phyloP scores from a whole-genome alignment of 306 rosid species.

The Coriaria nepalensis region DNA sequence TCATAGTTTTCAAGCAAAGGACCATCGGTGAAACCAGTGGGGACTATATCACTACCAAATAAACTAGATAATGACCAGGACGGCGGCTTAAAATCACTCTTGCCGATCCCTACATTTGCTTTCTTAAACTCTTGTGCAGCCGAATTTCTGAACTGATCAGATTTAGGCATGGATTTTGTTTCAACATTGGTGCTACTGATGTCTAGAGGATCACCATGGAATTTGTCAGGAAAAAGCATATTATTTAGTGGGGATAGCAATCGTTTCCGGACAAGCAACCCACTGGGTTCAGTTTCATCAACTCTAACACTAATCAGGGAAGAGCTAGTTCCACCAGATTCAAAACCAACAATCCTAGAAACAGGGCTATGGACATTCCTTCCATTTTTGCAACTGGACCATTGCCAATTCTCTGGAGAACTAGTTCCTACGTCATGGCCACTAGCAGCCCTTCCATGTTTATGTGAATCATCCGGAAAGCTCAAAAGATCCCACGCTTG shows the following conservation, averaged over 20 bases:
- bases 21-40: conserved; percentile 33
- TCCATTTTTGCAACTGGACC: conserved; percentile 30
- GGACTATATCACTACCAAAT: conserved; percentile 24
- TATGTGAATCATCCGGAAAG: conserved; percentile 24
- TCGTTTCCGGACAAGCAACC: conserved; percentile 67
- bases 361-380: conserved; percentile 46
- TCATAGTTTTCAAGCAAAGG: conserved; percentile 37
- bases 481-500: conserved; percentile 31
- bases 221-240: conserved; percentile 59
- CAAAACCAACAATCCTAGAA: conserved; percentile 86
- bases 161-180: conserved; percentile 16
- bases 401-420: conserved; percentile 31
- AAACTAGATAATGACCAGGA: conserved; percentile 36
- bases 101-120: conserved; percentile 60
- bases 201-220: conserved; percentile 57
- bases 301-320: conserved; percentile 14
- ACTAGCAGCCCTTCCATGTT: conserved; percentile 40
- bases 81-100: conserved; percentile 26
- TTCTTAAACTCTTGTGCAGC: conserved; percentile 61
- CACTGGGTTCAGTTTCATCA: conserved; percentile 33
- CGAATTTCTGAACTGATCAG: conserved; percentile 22
- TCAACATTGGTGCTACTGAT: conserved; percentile 35
- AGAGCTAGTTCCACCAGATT: conserved; percentile 42
- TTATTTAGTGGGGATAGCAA: conserved; percentile 68
- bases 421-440: conserved; percentile 48